Evolutionary conservation across 345 rosid genomes (phyloP).

Genomic region (Sonneratia alba): DNA sequence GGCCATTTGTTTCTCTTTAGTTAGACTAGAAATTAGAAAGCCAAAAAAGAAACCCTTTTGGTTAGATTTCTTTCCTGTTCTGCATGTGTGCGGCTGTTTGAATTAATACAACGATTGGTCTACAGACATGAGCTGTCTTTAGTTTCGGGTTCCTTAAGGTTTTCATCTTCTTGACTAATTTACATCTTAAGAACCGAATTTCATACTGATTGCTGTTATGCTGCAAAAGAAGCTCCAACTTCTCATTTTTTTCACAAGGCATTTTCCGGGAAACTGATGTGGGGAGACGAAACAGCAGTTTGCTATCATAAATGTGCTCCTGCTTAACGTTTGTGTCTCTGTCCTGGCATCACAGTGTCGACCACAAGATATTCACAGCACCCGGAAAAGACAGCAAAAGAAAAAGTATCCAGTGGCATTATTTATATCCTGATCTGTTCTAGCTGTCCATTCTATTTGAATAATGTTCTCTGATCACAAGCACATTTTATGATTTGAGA

Average conservation of each 20-base stretch:
- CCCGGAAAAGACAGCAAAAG: background rate
- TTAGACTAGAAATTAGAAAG: no score
- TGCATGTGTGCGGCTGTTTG: no score
- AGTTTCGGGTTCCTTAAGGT: no score
- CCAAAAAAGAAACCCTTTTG: no score
- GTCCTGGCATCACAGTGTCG: background rate
- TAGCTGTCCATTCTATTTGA: slow-evolving; percentile 2
- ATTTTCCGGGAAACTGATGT: background rate
- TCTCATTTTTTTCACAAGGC: background rate
- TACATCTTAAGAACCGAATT: no score
- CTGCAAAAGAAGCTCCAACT: background rate
- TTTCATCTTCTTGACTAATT: no score
- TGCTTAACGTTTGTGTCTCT: background rate
- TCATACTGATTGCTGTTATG: background rate
- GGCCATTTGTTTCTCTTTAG: no score
- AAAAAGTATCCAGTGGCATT: background rate
- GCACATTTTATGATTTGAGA: slow-evolving; percentile 1
- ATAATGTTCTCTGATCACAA: slow-evolving; percentile 3
- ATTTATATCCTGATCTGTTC: background rate
- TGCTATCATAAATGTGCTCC: background rate
- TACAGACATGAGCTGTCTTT: no score
- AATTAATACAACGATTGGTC: no score
- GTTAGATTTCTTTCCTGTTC: no score
- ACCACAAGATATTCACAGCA: background rate
- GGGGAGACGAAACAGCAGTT: background rate